These are phyloP conservation scores for Russula foetens DNA, from an alignment of 768 basidiomycete genomes.

Conservation along the genomic window DNA sequence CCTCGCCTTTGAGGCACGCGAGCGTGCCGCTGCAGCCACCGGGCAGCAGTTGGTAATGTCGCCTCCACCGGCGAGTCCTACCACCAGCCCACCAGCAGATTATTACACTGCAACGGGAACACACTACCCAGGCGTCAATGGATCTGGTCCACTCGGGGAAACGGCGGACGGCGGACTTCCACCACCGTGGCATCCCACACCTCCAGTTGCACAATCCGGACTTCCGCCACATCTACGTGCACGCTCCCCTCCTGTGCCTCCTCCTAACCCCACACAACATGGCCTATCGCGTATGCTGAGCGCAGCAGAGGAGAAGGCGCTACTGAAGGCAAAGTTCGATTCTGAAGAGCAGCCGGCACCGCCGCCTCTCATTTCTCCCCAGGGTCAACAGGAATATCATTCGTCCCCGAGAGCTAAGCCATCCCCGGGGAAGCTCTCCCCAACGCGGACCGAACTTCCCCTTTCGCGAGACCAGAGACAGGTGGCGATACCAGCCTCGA, in stretches of 20 bases:
- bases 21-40: constrained; percentile 40
- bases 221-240: constrained; percentile 25
- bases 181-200: constrained; percentile 24
- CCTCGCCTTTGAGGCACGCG: constrained; percentile 55
- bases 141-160: constrained; percentile 36
- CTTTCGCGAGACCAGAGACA: background rate
- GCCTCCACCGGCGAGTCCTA: background rate
- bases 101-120: constrained; percentile 11
- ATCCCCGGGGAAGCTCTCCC: background rate
- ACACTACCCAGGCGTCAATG: background rate
- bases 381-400: background rate
- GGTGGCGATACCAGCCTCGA: background rate
- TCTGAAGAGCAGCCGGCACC: constrained; percentile 35
- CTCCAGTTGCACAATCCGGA: constrained; percentile 15
- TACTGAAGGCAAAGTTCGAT: constrained; percentile 55
- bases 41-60: constrained; percentile 20
- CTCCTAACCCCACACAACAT: constrained; percentile 22
- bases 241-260: constrained; percentile 27
- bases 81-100: constrained; percentile 1
- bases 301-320: constrained; percentile 75
- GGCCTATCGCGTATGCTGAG: constrained; percentile 35
- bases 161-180: constrained; percentile 21
- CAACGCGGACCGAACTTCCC: background rate
- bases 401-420: constrained; percentile 8
- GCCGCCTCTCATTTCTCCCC: constrained; percentile 17